phyloP scores from a whole-genome alignment of 2,329 filamentous ascomycete genomes.

The Penicillium hesseltinei region DNA sequence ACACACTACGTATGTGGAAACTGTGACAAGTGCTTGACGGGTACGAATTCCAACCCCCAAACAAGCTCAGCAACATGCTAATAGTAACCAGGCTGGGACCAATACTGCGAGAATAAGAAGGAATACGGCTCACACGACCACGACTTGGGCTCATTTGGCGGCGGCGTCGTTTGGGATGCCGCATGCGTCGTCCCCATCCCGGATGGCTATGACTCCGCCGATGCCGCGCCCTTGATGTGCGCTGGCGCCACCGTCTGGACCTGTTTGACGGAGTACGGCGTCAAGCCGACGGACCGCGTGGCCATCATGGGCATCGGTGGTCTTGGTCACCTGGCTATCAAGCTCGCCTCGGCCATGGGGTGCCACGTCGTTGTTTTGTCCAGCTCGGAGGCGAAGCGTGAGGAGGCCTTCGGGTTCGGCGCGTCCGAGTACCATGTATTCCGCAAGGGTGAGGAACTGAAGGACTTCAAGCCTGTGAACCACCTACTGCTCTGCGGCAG shows the following conservation, averaged over 20 bases:
- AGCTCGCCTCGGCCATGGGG: slow-evolving; percentile 68
- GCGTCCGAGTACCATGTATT: slow-evolving; percentile 29
- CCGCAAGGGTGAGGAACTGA: slow-evolving; percentile 20
- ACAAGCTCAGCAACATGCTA: not conserved
- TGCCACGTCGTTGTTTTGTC: slow-evolving; percentile 51
- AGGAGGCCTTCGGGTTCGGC: slow-evolving; percentile 27
- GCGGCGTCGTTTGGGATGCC: slow-evolving; percentile 35
- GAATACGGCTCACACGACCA: slow-evolving; percentile 34
- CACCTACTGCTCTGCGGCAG: slow-evolving; percentile 27
- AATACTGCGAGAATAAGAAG: slow-evolving; percentile 34
- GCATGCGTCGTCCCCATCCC: slow-evolving; percentile 41
- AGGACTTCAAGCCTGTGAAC: slow-evolving; percentile 25
- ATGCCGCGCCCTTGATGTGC: slow-evolving; percentile 39
- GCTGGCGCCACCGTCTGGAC: slow-evolving; percentile 46
- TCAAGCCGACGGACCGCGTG: slow-evolving; percentile 66
- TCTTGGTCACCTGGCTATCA: slow-evolving; percentile 68
- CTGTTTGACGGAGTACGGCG: slow-evolving; percentile 59
- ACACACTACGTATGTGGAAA: slow-evolving; percentile 34
- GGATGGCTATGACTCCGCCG: slow-evolving; percentile 28
- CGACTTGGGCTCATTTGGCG: slow-evolving; percentile 35
- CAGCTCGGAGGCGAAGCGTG: slow-evolving; percentile 27
- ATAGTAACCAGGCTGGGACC: slow-evolving; percentile 26
- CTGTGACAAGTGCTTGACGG: slow-evolving; percentile 36
- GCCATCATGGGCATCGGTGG: slow-evolving; percentile 70
- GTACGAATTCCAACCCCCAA: slow-evolving; percentile 8